Evolutionary conservation across 2,329 filamentous ascomycete genomes (phyloP).

Genomic region (Aspergillus aculeatinus): DNA sequence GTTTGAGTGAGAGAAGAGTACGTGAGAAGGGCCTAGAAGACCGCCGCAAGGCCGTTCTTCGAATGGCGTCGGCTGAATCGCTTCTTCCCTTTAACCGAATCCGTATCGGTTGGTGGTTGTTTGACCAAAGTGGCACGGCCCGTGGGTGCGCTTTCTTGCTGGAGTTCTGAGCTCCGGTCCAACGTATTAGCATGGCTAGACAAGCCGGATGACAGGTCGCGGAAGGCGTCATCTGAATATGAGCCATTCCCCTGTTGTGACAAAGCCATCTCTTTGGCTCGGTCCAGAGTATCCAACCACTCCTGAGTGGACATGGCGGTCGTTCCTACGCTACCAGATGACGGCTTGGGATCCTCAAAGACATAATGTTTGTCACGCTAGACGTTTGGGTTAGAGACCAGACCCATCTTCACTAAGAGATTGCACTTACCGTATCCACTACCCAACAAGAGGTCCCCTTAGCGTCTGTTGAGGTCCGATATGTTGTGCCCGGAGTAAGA

Average conservation of each 20-base stretch:
- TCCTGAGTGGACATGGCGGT: slow-evolving; percentile 74
- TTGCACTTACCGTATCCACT: slow-evolving; percentile 79
- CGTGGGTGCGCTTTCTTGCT: slow-evolving; percentile 38
- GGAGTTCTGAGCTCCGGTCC: slow-evolving; percentile 42
- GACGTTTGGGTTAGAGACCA: slow-evolving; percentile 29
- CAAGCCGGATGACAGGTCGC: slow-evolving; percentile 67
- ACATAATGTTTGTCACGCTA: slow-evolving; percentile 86
- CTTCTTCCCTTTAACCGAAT: slow-evolving; percentile 60
- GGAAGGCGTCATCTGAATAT: slow-evolving; percentile 68
- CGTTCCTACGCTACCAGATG: slow-evolving; percentile 61
- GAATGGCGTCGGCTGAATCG: slow-evolving; percentile 89
- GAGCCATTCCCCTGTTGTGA: slow-evolving; percentile 67
- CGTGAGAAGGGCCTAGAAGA: slow-evolving; percentile 58
- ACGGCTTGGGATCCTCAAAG: slow-evolving; percentile 88
- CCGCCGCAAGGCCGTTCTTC: slow-evolving; percentile 87
- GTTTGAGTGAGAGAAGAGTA: slow-evolving; percentile 5
- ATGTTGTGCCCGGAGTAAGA: slow-evolving; percentile 70
- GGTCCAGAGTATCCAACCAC: slow-evolving; percentile 87
- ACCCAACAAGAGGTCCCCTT: slow-evolving; percentile 87
- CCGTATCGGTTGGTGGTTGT: slow-evolving; percentile 47
- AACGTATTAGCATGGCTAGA: slow-evolving; percentile 61
- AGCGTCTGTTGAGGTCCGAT: slow-evolving; percentile 77
- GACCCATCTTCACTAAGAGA: slow-evolving; percentile 12
- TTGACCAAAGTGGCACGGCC: slow-evolving; percentile 49
- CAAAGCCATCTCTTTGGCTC: slow-evolving; percentile 78